A percentile compares a stretch with the other conserved stretches of the same genome.
phyloP scores from a whole-genome alignment of 495 filamentous ascomycete genomes.

The Talaromyces borbonicus region DNA sequence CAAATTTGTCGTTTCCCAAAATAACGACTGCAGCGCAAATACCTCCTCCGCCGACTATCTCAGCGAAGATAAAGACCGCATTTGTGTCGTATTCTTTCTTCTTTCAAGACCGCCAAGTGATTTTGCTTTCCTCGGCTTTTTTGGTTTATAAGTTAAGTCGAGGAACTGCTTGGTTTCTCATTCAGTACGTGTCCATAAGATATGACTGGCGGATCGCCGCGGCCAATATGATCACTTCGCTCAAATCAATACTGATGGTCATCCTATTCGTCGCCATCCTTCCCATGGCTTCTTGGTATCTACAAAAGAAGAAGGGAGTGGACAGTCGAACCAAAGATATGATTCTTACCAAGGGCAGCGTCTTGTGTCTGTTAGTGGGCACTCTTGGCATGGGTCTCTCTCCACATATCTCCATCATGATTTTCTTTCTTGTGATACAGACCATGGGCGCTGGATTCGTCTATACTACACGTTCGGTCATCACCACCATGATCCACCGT shows the following conservation, averaged over 20 bases:
- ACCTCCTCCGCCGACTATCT: background rate
- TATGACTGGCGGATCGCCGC: slow-evolving; percentile 46
- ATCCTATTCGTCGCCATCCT: slow-evolving; percentile 41
- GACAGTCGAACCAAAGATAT: slow-evolving; percentile 42
- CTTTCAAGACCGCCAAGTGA: slow-evolving; percentile 29
- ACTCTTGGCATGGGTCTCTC: slow-evolving; percentile 41
- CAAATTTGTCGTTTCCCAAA: slow-evolving; percentile 1
- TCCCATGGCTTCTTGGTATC: slow-evolving; percentile 27
- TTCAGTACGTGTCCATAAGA: slow-evolving; percentile 48
- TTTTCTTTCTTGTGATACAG: slow-evolving; percentile 37
- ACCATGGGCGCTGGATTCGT: slow-evolving; percentile 39
- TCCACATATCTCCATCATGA: slow-evolving; percentile 24
- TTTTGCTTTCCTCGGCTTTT: slow-evolving; percentile 40
- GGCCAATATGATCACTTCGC: slow-evolving; percentile 44
- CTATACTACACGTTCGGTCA: slow-evolving; percentile 37
- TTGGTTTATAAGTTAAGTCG: slow-evolving; percentile 42
- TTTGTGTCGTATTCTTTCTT: slow-evolving; percentile 34
- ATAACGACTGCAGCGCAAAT: slow-evolving; percentile 6
- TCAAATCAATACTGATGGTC: slow-evolving; percentile 40
- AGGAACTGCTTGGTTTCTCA: slow-evolving; percentile 40
- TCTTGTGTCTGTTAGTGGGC: slow-evolving; percentile 32
- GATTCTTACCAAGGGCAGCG: slow-evolving; percentile 37
- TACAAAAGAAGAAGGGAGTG: slow-evolving; percentile 24
- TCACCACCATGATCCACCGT: slow-evolving; percentile 41
- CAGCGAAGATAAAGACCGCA: slow-evolving; percentile 14